Evolutionary conservation across 2,329 filamentous ascomycete genomes (phyloP), one percentile per base, ranked within the genome.

Genomic region (Stagonosporopsis chrysanthemi): DNA sequence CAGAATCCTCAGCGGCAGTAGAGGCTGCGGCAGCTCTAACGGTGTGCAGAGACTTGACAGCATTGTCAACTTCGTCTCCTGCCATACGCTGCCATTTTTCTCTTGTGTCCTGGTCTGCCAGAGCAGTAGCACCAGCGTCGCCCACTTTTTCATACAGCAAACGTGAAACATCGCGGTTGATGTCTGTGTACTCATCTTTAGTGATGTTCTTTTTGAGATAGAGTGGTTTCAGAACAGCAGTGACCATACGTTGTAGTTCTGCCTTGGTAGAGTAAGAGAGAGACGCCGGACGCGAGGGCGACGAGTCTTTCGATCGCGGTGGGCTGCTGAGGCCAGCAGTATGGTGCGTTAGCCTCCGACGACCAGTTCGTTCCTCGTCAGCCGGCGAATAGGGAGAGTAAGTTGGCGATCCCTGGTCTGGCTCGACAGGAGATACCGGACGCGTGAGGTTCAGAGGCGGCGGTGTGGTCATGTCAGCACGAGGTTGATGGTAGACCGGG

Each of bases 91-190:
- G 90, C 84, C 92, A 92, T 44, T 83, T 84, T 62, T 84, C 85
- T 55, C 87, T 85, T 53, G 86, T 85, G 26, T 86, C 84, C 22
- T 89, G 83, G 68, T 90, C 85, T 4, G 78, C 72, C 28, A 95
- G 82, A 22, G 77, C 78, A 48, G 77, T 75, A 35, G 82, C 77
- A 17, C 73, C 72, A 56, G 71, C 72, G 57, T 81, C 81, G 5
- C 82, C 82, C 24, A 86, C 83, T 43, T 81, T 80, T 29, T 88
- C 92, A 77, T 99, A 99, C 56, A 99, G 81, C 78, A 89, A 90
- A 56, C 92, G 89, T 39, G 92, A 97, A 31, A 98, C 88, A 58
- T 90, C 89, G 61, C 92, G 88, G 73, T 98, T 98, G 77, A 98
- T 97, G 54, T 87, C 87, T 2, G 91, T 94, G 75, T 96, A 99